Base-by-base conservation (phyloP, 257 asterid species). In the Paraleonurus japonicus region DNA sequence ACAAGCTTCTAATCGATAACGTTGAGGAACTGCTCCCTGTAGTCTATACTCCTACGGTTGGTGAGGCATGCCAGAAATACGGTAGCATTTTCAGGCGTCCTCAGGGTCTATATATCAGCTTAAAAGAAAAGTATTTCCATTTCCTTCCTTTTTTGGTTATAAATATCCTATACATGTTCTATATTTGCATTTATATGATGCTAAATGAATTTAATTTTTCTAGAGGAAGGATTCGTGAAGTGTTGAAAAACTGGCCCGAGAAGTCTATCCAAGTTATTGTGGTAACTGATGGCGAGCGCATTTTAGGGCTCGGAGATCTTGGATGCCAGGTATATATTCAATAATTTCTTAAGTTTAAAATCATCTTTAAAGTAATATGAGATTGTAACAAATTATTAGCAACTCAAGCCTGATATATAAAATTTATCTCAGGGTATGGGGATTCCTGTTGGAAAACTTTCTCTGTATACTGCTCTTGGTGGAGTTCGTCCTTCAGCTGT, bases 401-500 rank as follows among this genome's bases (percentile, higher is more conserved):
- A 70, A 47, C 66, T 35, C 58, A 61, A 4, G 23, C 15, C 3
- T 45, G n/a, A 45, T 71, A 19, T 17, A 28, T 43, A 3, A 17
- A 28, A 23, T 63, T 30, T n/a, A 4, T 16, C 26, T 28, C 43
- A 93, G 98, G 98, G 98, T 22, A 90, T 93, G 98, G 98, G 98
- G 51, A 93, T 93, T 79, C 98, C 98, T 1, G 98, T 93, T 6
- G 98, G 98, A 71, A 93, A 93, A 76, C 97, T 93, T 35, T 86
- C 98, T 70, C 85, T 93, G 4, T 93, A 93, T 79, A 93, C 95
- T 10, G 98, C 98, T 73, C 96, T 93, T 51, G 98, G 98, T 59
- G 98, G 98, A 50, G 94, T 93, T 75, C 96, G 98, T 61, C 98
- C 98, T 65, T 93, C 98, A 54, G 88, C 87, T n/a, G 98, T 92